Conservation (phyloP, 129 eudicot species). For the Mikania micrantha region DNA sequence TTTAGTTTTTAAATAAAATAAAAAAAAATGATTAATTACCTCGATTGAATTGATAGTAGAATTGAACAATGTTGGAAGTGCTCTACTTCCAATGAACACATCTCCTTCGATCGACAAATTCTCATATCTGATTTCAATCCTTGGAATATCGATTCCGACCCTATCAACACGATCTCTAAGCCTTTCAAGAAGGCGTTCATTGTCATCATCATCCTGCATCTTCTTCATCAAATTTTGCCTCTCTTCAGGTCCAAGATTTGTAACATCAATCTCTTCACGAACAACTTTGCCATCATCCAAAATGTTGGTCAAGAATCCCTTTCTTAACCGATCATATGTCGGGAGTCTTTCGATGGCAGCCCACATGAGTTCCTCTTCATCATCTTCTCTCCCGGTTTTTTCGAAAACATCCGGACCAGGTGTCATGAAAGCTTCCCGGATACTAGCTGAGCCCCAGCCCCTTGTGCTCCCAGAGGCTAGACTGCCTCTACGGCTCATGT, state of each 20-base stretch:
- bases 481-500: slow-evolving; percentile 21
- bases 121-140: slow-evolving; percentile 62
- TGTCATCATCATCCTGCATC: slow-evolving; percentile 49
- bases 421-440: slow-evolving; percentile 32
- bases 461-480: slow-evolving; percentile 29
- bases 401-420: slow-evolving; percentile 31
- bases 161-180: slow-evolving; percentile 63
- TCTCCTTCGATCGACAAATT: slow-evolving; percentile 66
- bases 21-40: too few species aligned
- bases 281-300: slow-evolving; percentile 53
- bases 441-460: slow-evolving; percentile 38
- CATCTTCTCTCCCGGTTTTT: slow-evolving; percentile 32
- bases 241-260: slow-evolving; percentile 45
- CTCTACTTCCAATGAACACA: slow-evolving; percentile 61
- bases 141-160: slow-evolving; percentile 71
- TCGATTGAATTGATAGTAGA: slow-evolving; percentile 55
- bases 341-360: slow-evolving; percentile 79
- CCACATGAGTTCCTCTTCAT: slow-evolving; percentile 64
- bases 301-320: slow-evolving; percentile 52
- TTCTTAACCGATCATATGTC: slow-evolving; percentile 53
- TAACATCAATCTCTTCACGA: slow-evolving; percentile 47
- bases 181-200: slow-evolving; percentile 55
- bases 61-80: slow-evolving; percentile 74
- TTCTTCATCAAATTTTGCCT: slow-evolving; percentile 51
- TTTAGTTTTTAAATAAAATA: neutral